Base-by-base conservation (phyloP, 805 yeast genomes). In the Komagataella populi region DNA sequence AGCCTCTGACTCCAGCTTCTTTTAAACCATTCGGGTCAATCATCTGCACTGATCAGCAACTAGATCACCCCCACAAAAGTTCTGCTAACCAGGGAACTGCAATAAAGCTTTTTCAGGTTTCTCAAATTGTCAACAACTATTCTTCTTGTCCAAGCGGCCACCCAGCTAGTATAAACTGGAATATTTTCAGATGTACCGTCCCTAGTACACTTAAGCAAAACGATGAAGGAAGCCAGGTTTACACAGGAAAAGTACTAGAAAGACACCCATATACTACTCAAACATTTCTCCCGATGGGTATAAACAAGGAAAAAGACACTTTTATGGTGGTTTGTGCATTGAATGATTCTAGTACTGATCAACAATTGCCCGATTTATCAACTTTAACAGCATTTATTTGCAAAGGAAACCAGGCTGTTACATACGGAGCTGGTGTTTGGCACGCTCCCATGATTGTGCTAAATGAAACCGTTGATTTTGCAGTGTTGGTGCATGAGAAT, bases 21-120 rank as follows among this genome's bases (percentile, higher is more conserved):
- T 89, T 87, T 60, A 75, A 76, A 1, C 72, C 73, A 2, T 89
- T 73, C 62, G 97, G 97, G 1, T 79, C 84, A 0, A 81, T 87
- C 8, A 77, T 89, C 46, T 84, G 93, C 23, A 86, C 95, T 3
- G 78, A 77, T 54, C 85, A 87, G 58, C 95, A 87, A 64, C 70
- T 86, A 24, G 61, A 66, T 44, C 60, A 74, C 1, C 68, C 72
- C 49, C 60, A 64, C 44, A 63, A 73, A 36, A 62, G 75, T 4
- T 67, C 75, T 18, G 97, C 96, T 4, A 90, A 90, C 66, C 89
- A 90, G 61, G 97, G 97, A n/a, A 90, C 97, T 1, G 97, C 97
- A 1, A 70, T 77, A 4, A 90, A 90, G 59, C 64, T 87, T 48
- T 78, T 77, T 55, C 74, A 82, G 55, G 93, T 89, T 4, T 81